These are phyloP conservation scores for Lipomyces yamadae DNA, from an alignment of 805 yeast genomes.

Conservation along the genomic window DNA sequence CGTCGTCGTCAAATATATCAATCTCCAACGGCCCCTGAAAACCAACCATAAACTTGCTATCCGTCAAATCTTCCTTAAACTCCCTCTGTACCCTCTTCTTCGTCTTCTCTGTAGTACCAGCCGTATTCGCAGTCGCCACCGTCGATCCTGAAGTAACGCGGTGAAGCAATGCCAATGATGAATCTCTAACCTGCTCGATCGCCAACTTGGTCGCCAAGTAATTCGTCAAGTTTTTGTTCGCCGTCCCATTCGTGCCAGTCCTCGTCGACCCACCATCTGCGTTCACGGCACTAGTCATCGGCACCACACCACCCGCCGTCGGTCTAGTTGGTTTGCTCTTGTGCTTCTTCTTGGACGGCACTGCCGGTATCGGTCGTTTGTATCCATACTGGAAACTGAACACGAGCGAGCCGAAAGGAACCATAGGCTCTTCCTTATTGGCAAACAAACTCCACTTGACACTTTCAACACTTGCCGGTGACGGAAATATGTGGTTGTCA, in stretches of 20 bases:
- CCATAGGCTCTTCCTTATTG: slow-evolving; percentile 26
- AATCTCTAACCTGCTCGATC: slow-evolving; percentile 14
- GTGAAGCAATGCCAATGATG: slow-evolving; percentile 25
- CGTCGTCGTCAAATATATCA: slow-evolving; percentile 30
- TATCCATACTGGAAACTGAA: slow-evolving; percentile 28
- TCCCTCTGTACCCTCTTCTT: slow-evolving; percentile 9
- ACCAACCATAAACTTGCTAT: slow-evolving; percentile 34
- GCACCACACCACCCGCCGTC: background rate
- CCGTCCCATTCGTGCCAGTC: background rate
- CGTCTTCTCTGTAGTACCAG: background rate
- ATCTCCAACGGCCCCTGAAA: slow-evolving; percentile 30
- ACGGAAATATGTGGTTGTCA: slow-evolving; percentile 35
- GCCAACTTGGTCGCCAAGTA: slow-evolving; percentile 4
- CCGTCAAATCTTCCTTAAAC: slow-evolving; percentile 32
- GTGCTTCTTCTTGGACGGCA: slow-evolving; percentile 9
- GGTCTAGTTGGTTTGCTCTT: slow-evolving; percentile 11
- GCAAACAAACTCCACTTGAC: slow-evolving; percentile 29
- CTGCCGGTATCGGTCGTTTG: slow-evolving; percentile 25
- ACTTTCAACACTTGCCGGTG: slow-evolving; percentile 31
- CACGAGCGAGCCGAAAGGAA: slow-evolving; percentile 27
- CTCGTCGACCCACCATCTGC: background rate
- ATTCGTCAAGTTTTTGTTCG: slow-evolving; percentile 8
- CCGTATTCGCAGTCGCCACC: slow-evolving; percentile 14
- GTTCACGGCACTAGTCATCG: background rate
- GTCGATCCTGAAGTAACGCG: slow-evolving; percentile 30